A percentile compares a stretch with the other conserved stretches of the same genome.
phyloP scores from a whole-genome alignment of 805 yeast genomes.

The Hanseniaspora mollemarum region DNA sequence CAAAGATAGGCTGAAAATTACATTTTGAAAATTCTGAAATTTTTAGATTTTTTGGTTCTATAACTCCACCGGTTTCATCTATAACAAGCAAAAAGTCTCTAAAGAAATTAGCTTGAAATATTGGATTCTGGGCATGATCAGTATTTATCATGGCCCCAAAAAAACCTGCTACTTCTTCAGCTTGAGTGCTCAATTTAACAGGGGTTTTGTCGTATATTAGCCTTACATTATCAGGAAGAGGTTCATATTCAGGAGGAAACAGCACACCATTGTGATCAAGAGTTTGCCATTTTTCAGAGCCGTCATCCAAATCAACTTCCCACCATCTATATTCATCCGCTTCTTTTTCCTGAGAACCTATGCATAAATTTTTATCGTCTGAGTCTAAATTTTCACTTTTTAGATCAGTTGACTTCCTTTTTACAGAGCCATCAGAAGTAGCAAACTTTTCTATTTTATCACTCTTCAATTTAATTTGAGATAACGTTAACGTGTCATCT shows the following conservation, averaged over 20 bases:
- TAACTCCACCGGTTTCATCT: conserved; percentile 56
- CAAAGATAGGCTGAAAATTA: conserved; percentile 66
- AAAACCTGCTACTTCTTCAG: conserved; percentile 95
- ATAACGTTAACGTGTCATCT: conserved; percentile 8
- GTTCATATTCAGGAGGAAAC: conserved; percentile 86
- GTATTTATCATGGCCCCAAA: conserved; percentile 79
- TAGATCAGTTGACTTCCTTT: conserved; percentile 10
- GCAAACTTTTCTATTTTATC: conserved; percentile 12
- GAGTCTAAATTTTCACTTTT: conserved; percentile 31
- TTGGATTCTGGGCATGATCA: conserved; percentile 80
- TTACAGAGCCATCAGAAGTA: too few relatives aligned
- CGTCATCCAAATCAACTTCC: conserved; percentile 52
- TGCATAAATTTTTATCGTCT: conserved; percentile 35
- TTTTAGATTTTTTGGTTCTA: conserved; percentile 29
- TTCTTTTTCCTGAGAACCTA: conserved; percentile 25
- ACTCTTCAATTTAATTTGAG: not conserved
- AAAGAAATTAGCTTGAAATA: conserved; percentile 79
- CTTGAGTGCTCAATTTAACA: conserved; percentile 61
- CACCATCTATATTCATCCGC: conserved; percentile 42
- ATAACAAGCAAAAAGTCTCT: conserved; percentile 61
- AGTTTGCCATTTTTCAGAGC: conserved; percentile 73
- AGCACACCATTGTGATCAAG: conserved; percentile 82
- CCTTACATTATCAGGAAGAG: conserved; percentile 67
- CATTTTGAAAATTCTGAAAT: conserved; percentile 53
- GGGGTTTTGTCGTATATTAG: conserved; percentile 66